A percentile compares a stretch with the other conserved stretches of the same genome.
Conservation (phyloP, 257 asterid species). For the Lavandula angustifolia region DNA sequence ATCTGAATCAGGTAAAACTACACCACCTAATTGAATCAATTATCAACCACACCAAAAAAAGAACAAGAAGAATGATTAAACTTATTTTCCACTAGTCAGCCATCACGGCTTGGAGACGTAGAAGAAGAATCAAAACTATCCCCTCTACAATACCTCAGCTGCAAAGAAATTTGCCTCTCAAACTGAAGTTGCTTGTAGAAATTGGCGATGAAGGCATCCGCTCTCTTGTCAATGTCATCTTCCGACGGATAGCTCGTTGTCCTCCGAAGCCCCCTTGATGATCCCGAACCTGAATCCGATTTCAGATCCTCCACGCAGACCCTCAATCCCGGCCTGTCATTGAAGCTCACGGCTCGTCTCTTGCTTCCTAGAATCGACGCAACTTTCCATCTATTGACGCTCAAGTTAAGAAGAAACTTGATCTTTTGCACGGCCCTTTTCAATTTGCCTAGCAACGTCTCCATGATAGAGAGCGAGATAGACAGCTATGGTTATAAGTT, state of each 20-base stretch:
- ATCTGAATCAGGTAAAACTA: too few relatives aligned
- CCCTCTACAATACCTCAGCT: conserved; percentile 55
- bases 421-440: conserved; percentile 76
- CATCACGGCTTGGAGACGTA: conserved; percentile 35
- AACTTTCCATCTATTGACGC: conserved; percentile 51
- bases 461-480: conserved; percentile 38
- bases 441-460: conserved; percentile 51
- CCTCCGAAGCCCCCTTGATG: conserved; percentile 45
- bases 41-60: not conserved
- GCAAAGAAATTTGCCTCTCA: conserved; percentile 84
- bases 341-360: conserved; percentile 56
- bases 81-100: conserved; percentile 19
- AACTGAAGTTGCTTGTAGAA: conserved; percentile 61
- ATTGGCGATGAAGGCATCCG: conserved; percentile 77
- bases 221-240: conserved; percentile 76
- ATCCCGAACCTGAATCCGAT: conserved; percentile 23
- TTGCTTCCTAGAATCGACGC: conserved; percentile 48
- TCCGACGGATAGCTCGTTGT: conserved; percentile 65
- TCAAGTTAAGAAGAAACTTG: conserved; percentile 53
- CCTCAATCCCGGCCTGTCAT: conserved; percentile 43
- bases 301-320: conserved; percentile 42
- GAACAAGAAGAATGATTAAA: too few relatives aligned
- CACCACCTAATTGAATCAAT: too few relatives aligned
- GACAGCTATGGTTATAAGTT: too few relatives aligned
- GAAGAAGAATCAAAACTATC: conserved; percentile 48